These are phyloP conservation scores for Arxiozyma heterogenica DNA, from an alignment of 1,139 yeast genomes.

Conservation along the genomic window DNA sequence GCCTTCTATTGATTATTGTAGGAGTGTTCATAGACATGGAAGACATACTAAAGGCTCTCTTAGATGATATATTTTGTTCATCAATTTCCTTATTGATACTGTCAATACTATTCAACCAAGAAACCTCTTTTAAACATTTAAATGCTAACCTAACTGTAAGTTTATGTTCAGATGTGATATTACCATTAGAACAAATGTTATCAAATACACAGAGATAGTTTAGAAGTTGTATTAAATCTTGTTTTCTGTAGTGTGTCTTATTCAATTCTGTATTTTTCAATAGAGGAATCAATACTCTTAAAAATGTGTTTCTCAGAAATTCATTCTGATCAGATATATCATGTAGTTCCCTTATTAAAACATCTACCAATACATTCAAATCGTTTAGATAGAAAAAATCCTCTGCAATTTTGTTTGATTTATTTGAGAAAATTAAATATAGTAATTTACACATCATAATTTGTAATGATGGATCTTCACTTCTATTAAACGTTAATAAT, in stretches of 20 bases:
- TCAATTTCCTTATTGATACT: constrained; percentile 3
- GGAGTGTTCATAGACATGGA: constrained; percentile 1
- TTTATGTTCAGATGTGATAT: constrained; percentile 26
- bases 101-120: constrained; percentile 40
- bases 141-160: constrained; percentile 51
- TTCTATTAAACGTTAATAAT: constrained; percentile 60
- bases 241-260: constrained; percentile 48
- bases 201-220: constrained; percentile 36
- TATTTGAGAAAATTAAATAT: constrained; percentile 64
- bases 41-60: constrained; percentile 15
- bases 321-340: constrained; percentile 56
- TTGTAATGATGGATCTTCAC: constrained; percentile 61
- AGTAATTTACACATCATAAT: constrained; percentile 72
- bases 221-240: constrained; percentile 45
- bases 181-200: constrained; percentile 25
- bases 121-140: constrained; percentile 47
- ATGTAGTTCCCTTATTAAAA: constrained; percentile 68
- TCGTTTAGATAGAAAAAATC: constrained; percentile 70
- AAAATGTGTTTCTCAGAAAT: constrained; percentile 59
- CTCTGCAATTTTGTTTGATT: constrained; percentile 49
- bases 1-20: constrained; percentile 1
- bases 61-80: constrained; percentile 1
- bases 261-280: constrained; percentile 56
- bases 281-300: constrained; percentile 68
- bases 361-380: constrained; percentile 75